Evolutionary conservation across 129 eudicot genomes (phyloP).

Genomic region (Centrapalus pauciflorus): DNA sequence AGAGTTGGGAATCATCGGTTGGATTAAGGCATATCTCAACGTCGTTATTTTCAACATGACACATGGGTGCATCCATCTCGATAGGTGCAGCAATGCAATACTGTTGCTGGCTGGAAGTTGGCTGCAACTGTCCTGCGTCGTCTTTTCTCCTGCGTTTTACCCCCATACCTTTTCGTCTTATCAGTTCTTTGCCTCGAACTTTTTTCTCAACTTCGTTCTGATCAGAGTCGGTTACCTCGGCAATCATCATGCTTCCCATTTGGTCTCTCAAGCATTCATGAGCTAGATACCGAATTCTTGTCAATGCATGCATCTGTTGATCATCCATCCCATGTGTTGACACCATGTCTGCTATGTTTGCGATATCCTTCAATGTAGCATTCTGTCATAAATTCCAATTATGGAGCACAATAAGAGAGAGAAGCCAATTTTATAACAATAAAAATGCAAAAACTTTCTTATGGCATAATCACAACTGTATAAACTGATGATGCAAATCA

Average conservation of each 20-base stretch:
- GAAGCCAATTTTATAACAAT: neutral
- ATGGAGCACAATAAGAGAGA: neutral
- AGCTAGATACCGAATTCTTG: constrained; percentile 73
- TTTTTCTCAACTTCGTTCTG: constrained; percentile 42
- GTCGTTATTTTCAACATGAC: constrained; percentile 32
- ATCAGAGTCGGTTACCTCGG: constrained; percentile 41
- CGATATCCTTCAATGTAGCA: constrained; percentile 70
- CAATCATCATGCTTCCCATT: constrained; percentile 37
- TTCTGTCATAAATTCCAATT: constrained; percentile 32
- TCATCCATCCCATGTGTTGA: constrained; percentile 89
- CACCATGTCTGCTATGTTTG: constrained; percentile 71
- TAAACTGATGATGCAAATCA: no score
- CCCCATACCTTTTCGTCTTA: constrained; percentile 54
- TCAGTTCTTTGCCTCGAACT: constrained; percentile 71
- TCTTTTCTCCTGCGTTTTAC: constrained; percentile 69
- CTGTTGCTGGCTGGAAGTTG: constrained; percentile 27
- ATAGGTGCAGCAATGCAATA: constrained; percentile 31
- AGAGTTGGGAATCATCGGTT: constrained; percentile 33
- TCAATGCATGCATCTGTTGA: constrained; percentile 68
- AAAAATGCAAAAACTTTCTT: neutral
- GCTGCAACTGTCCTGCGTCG: constrained; percentile 38
- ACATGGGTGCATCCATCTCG: constrained; percentile 18
- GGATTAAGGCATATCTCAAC: constrained; percentile 33
- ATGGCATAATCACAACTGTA: neutral
- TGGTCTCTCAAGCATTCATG: constrained; percentile 93